These are phyloP conservation scores for Rubus parviflorus DNA, from an alignment of 306 rosid genomes.

Conservation along the genomic window DNA sequence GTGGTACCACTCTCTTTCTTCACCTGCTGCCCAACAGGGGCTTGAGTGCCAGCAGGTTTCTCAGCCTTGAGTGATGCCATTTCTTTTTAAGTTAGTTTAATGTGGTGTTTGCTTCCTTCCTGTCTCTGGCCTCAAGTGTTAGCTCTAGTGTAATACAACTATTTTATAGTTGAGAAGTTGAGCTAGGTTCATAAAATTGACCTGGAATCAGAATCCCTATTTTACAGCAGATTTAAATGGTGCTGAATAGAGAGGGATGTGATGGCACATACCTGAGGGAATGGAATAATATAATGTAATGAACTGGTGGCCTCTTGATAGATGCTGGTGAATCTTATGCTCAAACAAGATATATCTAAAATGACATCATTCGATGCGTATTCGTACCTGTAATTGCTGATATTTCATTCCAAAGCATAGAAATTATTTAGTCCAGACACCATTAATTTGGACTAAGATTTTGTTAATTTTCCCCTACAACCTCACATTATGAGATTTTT, in stretches of 20 bases:
- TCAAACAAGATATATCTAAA: conserved; percentile 33
- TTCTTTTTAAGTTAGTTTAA: conserved; percentile 2
- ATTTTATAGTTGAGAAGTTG: conserved; percentile 52
- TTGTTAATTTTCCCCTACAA: not conserved
- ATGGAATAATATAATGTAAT: conserved; percentile 38
- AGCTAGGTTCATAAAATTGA: conserved; percentile 21
- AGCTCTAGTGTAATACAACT: conserved; percentile 11
- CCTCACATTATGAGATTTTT: not conserved
- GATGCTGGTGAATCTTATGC: conserved; percentile 52
- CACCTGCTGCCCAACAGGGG: conserved; percentile 34
- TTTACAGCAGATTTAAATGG: not conserved
- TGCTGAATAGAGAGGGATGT: conserved; percentile 17
- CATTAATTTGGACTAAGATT: not conserved
- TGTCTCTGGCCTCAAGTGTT: conserved; percentile 36
- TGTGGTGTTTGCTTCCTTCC: conserved; percentile 6
- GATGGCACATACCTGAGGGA: conserved; percentile 18
- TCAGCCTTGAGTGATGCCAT: conserved; percentile 69
- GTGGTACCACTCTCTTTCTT: conserved; percentile 40
- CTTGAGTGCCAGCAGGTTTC: conserved; percentile 41
- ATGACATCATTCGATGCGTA: conserved; percentile 38
- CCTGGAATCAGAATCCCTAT: conserved; percentile 25
- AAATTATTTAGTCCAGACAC: not conserved
- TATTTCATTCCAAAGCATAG: conserved; percentile 13
- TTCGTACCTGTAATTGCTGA: conserved; percentile 18
- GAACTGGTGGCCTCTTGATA: conserved; percentile 26